Base-by-base conservation (phyloP, 106 monocot species). In the Dactylorhiza incarnata region DNA sequence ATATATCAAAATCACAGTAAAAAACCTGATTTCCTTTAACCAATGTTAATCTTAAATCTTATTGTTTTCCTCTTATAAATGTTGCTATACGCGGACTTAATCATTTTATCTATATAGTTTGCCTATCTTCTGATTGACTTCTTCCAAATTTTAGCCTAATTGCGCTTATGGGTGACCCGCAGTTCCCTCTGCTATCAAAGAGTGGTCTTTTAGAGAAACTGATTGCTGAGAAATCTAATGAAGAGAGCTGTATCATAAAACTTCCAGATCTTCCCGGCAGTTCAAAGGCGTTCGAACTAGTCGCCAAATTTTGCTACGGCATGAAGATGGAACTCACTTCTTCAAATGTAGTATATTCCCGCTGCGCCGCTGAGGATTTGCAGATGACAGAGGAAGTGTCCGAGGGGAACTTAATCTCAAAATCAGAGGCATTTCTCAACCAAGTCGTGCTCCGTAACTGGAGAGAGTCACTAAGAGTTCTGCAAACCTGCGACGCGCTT, bases 141-240 rank as follows among this genome's bases (percentile, higher is more conserved):
- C 37, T 37, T 37, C 37, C 0, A 37, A 37, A 37, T 37, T 37
- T 37, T 37, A 37, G 0, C 37, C 3, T 37, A 29, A 29, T 2
- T 29, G 29, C 3, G 37, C 37, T 37, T 37, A 37, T 37, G 37
- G 0, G 37, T 37, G 37, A 37, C 37, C 37, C 3, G 37, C 82
- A 82, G 82, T 82, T 82, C 74, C 82, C 82, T 46, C 74, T 82
- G 46, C 55, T 82, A 56, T 82, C 82, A 25, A 77, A 78, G 74
- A 82, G 82, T 29, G 6, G 59, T 16, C 25, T 82, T 45, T 25
- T 82, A 11, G 82, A 82, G 69, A 82, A 78, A 48, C 20, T 78
- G 56, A 77, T 82, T 7, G 45, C 73, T 16, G 82, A 77, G 56
- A 46, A 77, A 68, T 74, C 55, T 9, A 65, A 78, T 8, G 78